A percentile compares a stretch with the other conserved stretches of the same genome.
phyloP scores from a whole-genome alignment of 768 basidiomycete genomes.

The Exidia glandulosa region DNA sequence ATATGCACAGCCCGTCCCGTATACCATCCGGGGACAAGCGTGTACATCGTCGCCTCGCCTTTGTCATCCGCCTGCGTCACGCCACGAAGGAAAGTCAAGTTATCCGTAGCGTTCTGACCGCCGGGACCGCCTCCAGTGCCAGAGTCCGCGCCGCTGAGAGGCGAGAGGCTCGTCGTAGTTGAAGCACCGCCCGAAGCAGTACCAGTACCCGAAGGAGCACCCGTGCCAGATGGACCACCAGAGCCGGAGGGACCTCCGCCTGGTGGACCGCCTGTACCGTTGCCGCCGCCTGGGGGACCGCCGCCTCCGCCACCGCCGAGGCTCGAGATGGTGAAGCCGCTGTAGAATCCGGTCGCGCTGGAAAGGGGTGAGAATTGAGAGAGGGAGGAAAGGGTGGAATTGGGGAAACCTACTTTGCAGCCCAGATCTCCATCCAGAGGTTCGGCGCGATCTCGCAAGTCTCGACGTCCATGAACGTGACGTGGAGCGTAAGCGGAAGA shows the following conservation, averaged over 20 bases:
- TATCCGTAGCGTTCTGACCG: background rate
- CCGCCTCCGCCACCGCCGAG: background rate
- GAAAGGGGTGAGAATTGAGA: background rate
- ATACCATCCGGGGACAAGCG: conserved; percentile 5
- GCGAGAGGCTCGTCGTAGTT: background rate
- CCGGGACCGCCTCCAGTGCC: background rate
- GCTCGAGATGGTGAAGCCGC: background rate
- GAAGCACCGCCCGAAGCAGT: background rate
- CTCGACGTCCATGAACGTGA: background rate
- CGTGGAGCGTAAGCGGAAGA: background rate
- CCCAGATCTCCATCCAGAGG: background rate
- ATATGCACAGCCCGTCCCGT: conserved; percentile 1
- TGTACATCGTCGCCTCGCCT: conserved; percentile 1
- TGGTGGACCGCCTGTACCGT: background rate
- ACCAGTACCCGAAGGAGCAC: background rate
- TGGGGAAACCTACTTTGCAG: background rate
- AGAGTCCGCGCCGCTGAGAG: background rate
- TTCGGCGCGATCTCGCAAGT: background rate
- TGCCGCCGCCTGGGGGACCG: background rate
- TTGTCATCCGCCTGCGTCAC: background rate
- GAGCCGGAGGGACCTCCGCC: no score
- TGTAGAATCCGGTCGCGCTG: background rate
- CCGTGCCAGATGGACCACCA: background rate
- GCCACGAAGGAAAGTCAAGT: conserved; percentile 3
- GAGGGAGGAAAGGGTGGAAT: background rate